These are phyloP conservation scores for Phytophthora cactorum DNA, from an alignment of 352 stramenopile genomes.

Conservation along the genomic window DNA sequence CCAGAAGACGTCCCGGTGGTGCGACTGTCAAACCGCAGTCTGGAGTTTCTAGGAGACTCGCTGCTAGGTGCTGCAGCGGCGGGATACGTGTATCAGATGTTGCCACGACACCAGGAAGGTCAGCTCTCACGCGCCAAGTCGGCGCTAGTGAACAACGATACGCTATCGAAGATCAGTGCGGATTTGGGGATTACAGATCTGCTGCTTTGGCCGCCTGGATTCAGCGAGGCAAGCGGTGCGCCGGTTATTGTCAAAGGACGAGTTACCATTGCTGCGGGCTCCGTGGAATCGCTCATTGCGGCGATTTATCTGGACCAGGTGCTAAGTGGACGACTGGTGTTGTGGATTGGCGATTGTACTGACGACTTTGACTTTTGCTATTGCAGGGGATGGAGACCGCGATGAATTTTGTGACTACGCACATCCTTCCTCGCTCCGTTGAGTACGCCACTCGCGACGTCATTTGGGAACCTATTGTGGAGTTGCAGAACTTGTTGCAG, in stretches of 20 bases:
- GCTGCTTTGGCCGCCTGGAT: conserved; percentile 63
- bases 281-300: conserved; percentile 79
- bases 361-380: conserved; percentile 4
- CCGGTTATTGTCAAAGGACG: conserved; percentile 55
- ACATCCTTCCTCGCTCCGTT: conserved; percentile 65
- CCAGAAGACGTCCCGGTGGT: conserved; percentile 48
- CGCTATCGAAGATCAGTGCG: conserved; percentile 67
- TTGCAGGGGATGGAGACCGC: conserved; percentile 64
- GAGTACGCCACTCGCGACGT: conserved; percentile 58
- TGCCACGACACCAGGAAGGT: conserved; percentile 73
- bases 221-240: conserved; percentile 37
- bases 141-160: conserved; percentile 80
- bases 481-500: conserved; percentile 77
- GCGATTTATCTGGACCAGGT: conserved; percentile 80
- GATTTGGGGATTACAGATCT: conserved; percentile 67
- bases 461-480: conserved; percentile 64
- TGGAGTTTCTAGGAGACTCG: conserved; percentile 87
- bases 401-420: conserved; percentile 66
- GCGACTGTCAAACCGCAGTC: conserved; percentile 79
- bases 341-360: conserved; percentile 4
- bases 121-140: conserved; percentile 76
- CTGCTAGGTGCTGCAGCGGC: conserved; percentile 68
- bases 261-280: conserved; percentile 75
- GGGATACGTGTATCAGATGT: conserved; percentile 75
- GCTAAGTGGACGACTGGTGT: background rate